Evolutionary conservation across 1,139 yeast species (phyloP), one percentile per base, ranked within the genome.

Genomic region (Diutina mesorugosa): DNA sequence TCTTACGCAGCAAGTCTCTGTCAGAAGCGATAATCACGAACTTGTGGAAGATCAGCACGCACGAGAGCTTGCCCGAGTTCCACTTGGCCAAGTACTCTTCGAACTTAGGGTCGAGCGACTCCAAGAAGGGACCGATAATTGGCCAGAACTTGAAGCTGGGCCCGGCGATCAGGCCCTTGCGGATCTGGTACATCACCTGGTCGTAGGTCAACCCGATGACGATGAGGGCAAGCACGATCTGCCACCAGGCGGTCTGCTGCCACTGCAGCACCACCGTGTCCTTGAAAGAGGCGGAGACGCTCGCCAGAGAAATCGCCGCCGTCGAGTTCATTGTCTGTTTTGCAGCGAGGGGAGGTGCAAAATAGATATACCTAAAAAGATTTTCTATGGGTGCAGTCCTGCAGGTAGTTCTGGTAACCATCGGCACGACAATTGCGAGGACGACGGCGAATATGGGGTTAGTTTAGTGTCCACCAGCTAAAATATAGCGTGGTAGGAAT

Each of bases 1-100:
- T 85, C 67, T 93, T 93, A 71, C 98, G 83, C 30, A 97, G 88
- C 62, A 93, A 77, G 64, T 91, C 98, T 66, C 97, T 83, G 47
- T 87, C 79, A 8, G 96, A 85, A 10, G 97, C 98, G 72, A 93
- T 90, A 58, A 93, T 95, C 55, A 93, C 99, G 67, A 93, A 93
- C 74, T 93, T 91, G 77, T 93, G 99, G 80, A 93, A 93, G 61
- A 93, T 95, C 2, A 97, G 90, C 56, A 93, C 99, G 77, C 98
- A 93, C 21, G 96, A 86, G 60, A 93, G 78, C 18, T 93, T 93
- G 60, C 99, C 99, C 6, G 95, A 85, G 64, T 81, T 84, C 99
- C 99, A 93, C 70, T 93, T 93, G 57, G 89, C 89, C 69, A 81
- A 77, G 71, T 93, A 93, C 67, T 87, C 97, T 67, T 89, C 96